Conservation (phyloP, 1,284 basidiomycete genomes). For the Moesziomyces antarcticus region DNA sequence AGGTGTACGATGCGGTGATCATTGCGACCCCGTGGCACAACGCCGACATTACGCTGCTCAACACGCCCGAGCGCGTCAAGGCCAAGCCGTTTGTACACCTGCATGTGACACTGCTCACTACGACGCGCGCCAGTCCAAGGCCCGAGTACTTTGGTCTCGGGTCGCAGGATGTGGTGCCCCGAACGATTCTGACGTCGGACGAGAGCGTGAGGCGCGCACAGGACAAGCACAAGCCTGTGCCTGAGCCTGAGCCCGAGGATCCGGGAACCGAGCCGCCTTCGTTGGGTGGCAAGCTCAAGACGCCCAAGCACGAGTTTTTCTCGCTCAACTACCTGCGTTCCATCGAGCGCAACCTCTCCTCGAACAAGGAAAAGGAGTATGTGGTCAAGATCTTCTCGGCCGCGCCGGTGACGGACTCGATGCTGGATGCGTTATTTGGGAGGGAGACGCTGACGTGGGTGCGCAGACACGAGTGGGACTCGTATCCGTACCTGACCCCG, state of each 20-base stretch:
- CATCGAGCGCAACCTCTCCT: slow-evolving; percentile 68
- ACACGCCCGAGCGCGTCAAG: slow-evolving; percentile 72
- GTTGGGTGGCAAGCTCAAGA: slow-evolving; percentile 7
- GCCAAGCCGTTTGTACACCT: slow-evolving; percentile 81
- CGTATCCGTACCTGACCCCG: slow-evolving; percentile 75
- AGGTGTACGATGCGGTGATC: slow-evolving; percentile 61
- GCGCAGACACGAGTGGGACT: slow-evolving; percentile 77
- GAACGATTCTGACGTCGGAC: slow-evolving; percentile 76
- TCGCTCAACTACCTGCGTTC: slow-evolving; percentile 85
- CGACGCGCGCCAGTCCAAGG: slow-evolving; percentile 75
- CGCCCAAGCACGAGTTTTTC: slow-evolving; percentile 78
- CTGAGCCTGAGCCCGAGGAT: slow-evolving; percentile 3
- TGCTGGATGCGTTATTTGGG: slow-evolving; percentile 71
- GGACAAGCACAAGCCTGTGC: slow-evolving; percentile 9
- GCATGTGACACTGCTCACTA: slow-evolving; percentile 88
- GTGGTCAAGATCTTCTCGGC: slow-evolving; percentile 79
- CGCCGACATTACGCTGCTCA: slow-evolving; percentile 61
- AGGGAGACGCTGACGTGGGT: slow-evolving; percentile 74
- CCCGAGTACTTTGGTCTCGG: slow-evolving; percentile 77
- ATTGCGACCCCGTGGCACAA: slow-evolving; percentile 64
- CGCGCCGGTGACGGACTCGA: slow-evolving; percentile 75
- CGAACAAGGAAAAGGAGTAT: slow-evolving; percentile 44
- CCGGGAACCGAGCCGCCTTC: slow-evolving; percentile 5
- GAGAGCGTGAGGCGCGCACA: slow-evolving; percentile 42
- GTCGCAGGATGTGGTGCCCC: slow-evolving; percentile 73